These are phyloP conservation scores for Syzygium malaccense DNA, from an alignment of 441 rosid species.

Conservation along the genomic window DNA sequence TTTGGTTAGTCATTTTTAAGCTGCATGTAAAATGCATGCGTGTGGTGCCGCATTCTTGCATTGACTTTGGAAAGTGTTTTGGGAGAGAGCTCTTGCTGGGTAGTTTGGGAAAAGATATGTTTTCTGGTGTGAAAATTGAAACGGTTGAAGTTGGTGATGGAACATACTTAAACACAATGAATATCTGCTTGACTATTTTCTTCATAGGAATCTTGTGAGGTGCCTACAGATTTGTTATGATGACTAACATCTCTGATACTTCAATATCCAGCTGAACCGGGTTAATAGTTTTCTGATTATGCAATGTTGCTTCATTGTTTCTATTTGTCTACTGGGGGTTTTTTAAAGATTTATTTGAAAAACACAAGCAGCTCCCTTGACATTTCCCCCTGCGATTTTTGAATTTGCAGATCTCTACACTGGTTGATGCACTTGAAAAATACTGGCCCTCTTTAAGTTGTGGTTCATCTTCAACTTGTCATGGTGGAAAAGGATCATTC, in stretches of 20 bases:
- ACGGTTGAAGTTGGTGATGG: not conserved
- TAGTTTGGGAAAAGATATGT: not conserved
- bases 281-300: not conserved
- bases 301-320: not conserved
- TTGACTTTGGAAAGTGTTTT: not conserved
- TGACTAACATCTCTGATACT: not conserved
- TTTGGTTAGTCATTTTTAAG: not conserved
- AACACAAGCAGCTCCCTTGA: not conserved
- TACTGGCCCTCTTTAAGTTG: slow-evolving; percentile 91
- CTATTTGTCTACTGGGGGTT: not conserved
- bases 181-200: not conserved
- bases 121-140: not conserved
- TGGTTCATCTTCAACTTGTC: slow-evolving; percentile 59
- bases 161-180: not conserved
- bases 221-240: not conserved
- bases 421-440: slow-evolving; percentile 51
- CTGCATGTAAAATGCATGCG: not conserved
- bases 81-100: not conserved
- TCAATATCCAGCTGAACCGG: not conserved
- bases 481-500: slow-evolving; percentile 70
- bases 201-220: not conserved
- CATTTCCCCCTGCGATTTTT: not conserved
- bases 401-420: slow-evolving; percentile 49
- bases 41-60: not conserved
- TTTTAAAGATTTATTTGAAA: not conserved